These are phyloP conservation scores for Sclerotinia sclerotiorum DNA, from an alignment of 2,329 filamentous ascomycete species.

Conservation along the genomic window DNA sequence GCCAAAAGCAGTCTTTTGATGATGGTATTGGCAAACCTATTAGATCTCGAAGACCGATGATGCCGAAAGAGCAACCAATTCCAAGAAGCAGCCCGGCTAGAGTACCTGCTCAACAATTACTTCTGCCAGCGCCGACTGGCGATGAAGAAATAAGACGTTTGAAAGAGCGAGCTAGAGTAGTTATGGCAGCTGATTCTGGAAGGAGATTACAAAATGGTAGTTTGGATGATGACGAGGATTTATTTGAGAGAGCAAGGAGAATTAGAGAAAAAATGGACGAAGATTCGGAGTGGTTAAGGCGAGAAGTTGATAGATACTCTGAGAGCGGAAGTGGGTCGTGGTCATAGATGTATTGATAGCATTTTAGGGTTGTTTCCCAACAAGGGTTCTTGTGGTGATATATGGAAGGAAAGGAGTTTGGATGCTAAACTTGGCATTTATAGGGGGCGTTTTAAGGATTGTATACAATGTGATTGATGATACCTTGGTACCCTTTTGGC, in stretches of 20 bases:
- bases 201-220: conserved; percentile 26
- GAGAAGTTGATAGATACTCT: conserved; percentile 34
- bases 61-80: conserved; percentile 18
- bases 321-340: conserved; percentile 33
- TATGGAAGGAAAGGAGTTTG: conserved; percentile 22
- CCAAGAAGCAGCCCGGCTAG: conserved; percentile 34
- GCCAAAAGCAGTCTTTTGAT: conserved; percentile 35
- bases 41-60: conserved; percentile 26
- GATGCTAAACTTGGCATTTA: conserved; percentile 26
- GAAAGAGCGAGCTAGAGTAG: conserved; percentile 35
- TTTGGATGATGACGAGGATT: conserved; percentile 34
- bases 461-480: conserved; percentile 25
- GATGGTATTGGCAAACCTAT: conserved; percentile 32
- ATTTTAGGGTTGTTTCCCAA: conserved; percentile 22
- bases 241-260: conserved; percentile 40
- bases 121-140: conserved; percentile 18
- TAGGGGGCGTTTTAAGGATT: conserved; percentile 28
- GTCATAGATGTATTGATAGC: conserved; percentile 28
- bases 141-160: conserved; percentile 31
- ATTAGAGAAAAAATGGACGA: conserved; percentile 41
- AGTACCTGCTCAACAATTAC: conserved; percentile 11
- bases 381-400: conserved; percentile 3
- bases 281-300: conserved; percentile 38
- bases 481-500: conserved; percentile 26
- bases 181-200: conserved; percentile 29